Conservation (phyloP, 202 grass and related monocot genomes). For the Setaria viridis region DNA sequence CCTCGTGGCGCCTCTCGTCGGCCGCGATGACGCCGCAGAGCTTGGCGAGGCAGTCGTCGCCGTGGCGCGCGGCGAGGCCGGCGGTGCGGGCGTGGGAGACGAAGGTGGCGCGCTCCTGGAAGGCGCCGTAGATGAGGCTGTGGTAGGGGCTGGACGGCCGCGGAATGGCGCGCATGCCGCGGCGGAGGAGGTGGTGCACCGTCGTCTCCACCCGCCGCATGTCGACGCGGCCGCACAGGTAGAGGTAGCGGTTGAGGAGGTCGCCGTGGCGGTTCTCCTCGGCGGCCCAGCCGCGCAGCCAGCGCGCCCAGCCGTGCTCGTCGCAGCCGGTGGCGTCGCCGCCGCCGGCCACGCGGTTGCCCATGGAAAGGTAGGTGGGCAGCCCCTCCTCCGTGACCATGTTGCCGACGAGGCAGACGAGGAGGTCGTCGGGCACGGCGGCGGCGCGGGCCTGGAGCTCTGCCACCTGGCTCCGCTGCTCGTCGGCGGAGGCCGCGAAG, state of each 20-base stretch:
- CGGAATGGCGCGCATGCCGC: conserved; percentile 50
- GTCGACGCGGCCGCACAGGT: conserved; percentile 70
- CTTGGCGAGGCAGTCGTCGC: neutral
- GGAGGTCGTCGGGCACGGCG: conserved; percentile 33
- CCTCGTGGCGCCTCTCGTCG: conserved; percentile 82
- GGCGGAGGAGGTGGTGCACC: conserved; percentile 67
- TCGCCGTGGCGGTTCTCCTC: conserved; percentile 80
- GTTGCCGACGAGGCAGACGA: conserved; percentile 42
- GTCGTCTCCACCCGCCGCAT: conserved; percentile 72
- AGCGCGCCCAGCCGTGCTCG: conserved; percentile 42
- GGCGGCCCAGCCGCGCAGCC: conserved; percentile 63
- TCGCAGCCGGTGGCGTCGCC: conserved; percentile 41
- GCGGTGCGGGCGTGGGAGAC: conserved; percentile 14
- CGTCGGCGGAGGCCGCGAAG: neutral
- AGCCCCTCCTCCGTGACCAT: conserved; percentile 11
- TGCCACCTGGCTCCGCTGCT: conserved; percentile 11
- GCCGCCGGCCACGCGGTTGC: neutral
- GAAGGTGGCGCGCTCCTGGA: conserved; percentile 30
- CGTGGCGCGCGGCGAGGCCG: neutral
- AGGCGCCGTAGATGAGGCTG: conserved; percentile 14
- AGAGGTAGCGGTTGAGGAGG: conserved; percentile 69
- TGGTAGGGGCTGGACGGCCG: neutral
- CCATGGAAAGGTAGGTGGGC: conserved; percentile 8
- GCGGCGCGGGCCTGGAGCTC: conserved; percentile 40
- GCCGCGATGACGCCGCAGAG: conserved; percentile 63